A percentile compares a stretch with the other conserved stretches of the same genome.
Evolutionary conservation across 2,329 filamentous ascomycete species (phyloP).

Genomic region (Phaeosphaeriaceae sp.): DNA sequence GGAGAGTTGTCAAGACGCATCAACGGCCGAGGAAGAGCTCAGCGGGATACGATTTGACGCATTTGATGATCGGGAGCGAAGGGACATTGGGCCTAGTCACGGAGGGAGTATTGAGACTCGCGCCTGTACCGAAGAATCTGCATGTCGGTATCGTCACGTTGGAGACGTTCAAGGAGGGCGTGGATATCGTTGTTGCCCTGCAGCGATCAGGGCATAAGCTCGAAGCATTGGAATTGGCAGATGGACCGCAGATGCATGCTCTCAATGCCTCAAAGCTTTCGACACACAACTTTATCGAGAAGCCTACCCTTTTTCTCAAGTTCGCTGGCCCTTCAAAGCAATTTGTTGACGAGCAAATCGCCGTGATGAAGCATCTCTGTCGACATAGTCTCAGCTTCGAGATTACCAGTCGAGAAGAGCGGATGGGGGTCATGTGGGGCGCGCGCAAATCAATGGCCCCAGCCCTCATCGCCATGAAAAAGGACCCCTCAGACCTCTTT

Average conservation of each 20-base stretch:
- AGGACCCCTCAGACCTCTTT: conserved; percentile 64
- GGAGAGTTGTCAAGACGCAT: conserved; percentile 84
- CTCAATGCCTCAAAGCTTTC: conserved; percentile 68
- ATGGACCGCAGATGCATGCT: conserved; percentile 82
- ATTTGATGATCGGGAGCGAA: conserved; percentile 87
- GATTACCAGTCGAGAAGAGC: conserved; percentile 68
- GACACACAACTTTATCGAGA: conserved; percentile 68
- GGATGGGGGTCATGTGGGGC: conserved; percentile 72
- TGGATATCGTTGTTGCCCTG: conserved; percentile 77
- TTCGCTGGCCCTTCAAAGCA: conserved; percentile 68
- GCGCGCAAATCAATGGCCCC: conserved; percentile 77
- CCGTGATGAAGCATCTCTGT: conserved; percentile 67
- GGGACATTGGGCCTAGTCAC: conserved; percentile 91
- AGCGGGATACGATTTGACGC: conserved; percentile 89
- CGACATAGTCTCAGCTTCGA: conserved; percentile 68
- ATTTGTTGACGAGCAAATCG: conserved; percentile 77
- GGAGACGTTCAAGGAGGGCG: conserved; percentile 71
- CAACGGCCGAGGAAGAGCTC: conserved; percentile 87
- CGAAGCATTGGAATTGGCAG: conserved; percentile 86
- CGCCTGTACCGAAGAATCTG: conserved; percentile 76
- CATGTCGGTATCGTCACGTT: conserved; percentile 78
- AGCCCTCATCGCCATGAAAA: conserved; percentile 71
- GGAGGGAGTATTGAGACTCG: conserved; percentile 85
- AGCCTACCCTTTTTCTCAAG: conserved; percentile 77
- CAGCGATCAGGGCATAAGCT: conserved; percentile 82